Percentiles rank a stretch among this genome's conserved stretches.
Evolutionary conservation across 2,329 filamentous ascomycete genomes (phyloP).

Genomic region (Zymoseptoria ardabiliae): DNA sequence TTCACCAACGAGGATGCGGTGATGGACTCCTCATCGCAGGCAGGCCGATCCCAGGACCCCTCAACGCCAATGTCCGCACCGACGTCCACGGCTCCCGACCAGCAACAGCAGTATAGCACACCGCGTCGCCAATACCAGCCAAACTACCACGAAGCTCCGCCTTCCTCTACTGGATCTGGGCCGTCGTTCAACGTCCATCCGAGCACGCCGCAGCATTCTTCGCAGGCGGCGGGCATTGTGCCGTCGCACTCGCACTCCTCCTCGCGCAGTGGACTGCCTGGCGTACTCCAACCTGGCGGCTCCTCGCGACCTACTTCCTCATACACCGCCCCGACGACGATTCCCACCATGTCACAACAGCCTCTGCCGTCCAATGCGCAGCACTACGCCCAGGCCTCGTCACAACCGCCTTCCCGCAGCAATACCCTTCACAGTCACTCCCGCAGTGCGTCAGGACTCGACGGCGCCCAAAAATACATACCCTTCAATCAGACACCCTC

Average conservation of each 20-base stretch:
- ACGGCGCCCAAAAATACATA: constrained; percentile 48
- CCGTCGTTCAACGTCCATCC: constrained; percentile 56
- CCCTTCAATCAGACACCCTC: constrained; percentile 59
- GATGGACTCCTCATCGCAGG: neutral
- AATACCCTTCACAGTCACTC: constrained; percentile 58
- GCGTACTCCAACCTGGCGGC: constrained; percentile 50
- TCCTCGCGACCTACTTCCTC: constrained; percentile 34
- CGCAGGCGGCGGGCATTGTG: constrained; percentile 16
- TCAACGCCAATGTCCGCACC: constrained; percentile 15
- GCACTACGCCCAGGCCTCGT: constrained; percentile 44
- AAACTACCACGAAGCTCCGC: constrained; percentile 42
- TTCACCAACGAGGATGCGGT: neutral
- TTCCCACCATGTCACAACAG: constrained; percentile 50
- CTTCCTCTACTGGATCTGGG: constrained; percentile 40
- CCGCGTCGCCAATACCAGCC: constrained; percentile 36
- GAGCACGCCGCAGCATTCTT: constrained; percentile 29
- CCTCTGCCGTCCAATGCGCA: constrained; percentile 45
- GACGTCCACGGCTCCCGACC: constrained; percentile 29
- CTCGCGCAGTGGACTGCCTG: constrained; percentile 44
- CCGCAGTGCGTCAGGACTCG: constrained; percentile 61
- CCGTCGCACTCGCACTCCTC: constrained; percentile 19
- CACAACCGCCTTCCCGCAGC: constrained; percentile 47
- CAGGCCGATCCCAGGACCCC: neutral
- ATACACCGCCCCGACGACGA: constrained; percentile 51
- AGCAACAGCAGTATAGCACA: constrained; percentile 43